These are phyloP conservation scores for Leccinum ochraceum DNA, from an alignment of 768 basidiomycete species.

Conservation along the genomic window DNA sequence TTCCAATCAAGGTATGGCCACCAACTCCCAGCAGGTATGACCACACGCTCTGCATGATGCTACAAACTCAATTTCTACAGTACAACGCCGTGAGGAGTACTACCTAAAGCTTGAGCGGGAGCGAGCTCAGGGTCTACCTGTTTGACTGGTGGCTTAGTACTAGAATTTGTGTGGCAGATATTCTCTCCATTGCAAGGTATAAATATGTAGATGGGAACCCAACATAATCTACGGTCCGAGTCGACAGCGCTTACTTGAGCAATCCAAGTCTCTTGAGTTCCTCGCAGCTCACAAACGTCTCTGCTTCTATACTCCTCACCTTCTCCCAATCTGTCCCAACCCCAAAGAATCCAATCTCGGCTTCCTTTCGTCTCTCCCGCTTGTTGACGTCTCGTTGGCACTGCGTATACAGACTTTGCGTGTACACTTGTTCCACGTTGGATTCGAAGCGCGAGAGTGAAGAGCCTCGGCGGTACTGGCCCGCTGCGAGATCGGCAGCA, in stretches of 20 bases:
- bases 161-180: conserved; percentile 9
- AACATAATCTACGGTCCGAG: conserved; percentile 16
- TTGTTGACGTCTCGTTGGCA: conserved; percentile 72
- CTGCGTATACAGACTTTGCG: conserved; percentile 63
- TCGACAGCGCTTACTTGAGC: conserved; percentile 37
- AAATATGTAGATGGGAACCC: conserved; percentile 21
- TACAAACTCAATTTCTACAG: conserved; percentile 43
- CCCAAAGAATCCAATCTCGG: conserved; percentile 85
- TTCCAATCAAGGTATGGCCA: conserved; percentile 66
- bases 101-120: conserved; percentile 83
- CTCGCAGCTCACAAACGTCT: conserved; percentile 77
- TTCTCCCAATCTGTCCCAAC: conserved; percentile 93
- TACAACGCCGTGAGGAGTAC: conserved; percentile 80
- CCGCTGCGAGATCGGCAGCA: conserved; percentile 65
- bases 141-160: conserved; percentile 2
- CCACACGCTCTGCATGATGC: conserved; percentile 1
- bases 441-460: conserved; percentile 67
- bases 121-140: conserved; percentile 29
- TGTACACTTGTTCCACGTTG: conserved; percentile 73
- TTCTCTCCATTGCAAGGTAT: conserved; percentile 19
- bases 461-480: conserved; percentile 27
- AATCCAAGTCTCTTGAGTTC: conserved; percentile 66
- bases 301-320: conserved; percentile 68
- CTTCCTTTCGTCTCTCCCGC: conserved; percentile 70
- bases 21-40: conserved; percentile 76